Conservation (phyloP, 2,329 filamentous ascomycete genomes). For the Fusarium liriodendri region DNA sequence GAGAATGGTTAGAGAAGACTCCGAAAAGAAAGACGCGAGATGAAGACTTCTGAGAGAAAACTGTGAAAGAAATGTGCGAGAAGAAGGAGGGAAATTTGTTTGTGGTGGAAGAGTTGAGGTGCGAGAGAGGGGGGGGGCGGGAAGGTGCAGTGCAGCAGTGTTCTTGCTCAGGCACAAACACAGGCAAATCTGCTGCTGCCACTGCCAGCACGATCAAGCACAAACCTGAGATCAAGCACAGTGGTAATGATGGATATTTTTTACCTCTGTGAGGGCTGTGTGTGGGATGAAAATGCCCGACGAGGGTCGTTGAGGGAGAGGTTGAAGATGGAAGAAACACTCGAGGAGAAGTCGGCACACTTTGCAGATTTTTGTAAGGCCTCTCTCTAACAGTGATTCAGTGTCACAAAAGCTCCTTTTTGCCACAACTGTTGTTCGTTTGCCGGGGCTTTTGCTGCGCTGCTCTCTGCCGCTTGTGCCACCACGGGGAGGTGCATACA, state of each 20-base stretch:
- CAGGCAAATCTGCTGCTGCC: not conserved
- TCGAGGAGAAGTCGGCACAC: not conserved
- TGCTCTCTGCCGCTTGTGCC: not conserved
- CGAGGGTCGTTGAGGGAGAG: not conserved
- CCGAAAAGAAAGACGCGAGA: not conserved
- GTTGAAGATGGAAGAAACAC: conserved; percentile 4
- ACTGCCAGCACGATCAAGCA: not conserved
- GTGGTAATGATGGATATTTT: not conserved
- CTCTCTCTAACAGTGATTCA: conserved; percentile 21
- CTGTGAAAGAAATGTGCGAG: not conserved
- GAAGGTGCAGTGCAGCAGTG: not conserved
- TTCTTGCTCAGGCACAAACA: not conserved
- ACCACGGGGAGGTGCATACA: not conserved
- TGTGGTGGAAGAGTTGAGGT: not conserved
- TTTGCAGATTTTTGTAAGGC: not conserved
- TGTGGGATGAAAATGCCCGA: not conserved
- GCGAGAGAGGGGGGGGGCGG: not conserved
- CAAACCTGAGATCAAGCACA: not conserved
- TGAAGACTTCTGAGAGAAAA: not conserved
- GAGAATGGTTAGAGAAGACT: not conserved
- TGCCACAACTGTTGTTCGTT: not conserved
- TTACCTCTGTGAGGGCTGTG: not conserved
- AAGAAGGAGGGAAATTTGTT: not conserved
- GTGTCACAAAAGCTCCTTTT: not conserved
- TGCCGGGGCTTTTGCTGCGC: not conserved